Conservation (phyloP, 73 alveolate genomes). For the Stentor coeruleus region DNA sequence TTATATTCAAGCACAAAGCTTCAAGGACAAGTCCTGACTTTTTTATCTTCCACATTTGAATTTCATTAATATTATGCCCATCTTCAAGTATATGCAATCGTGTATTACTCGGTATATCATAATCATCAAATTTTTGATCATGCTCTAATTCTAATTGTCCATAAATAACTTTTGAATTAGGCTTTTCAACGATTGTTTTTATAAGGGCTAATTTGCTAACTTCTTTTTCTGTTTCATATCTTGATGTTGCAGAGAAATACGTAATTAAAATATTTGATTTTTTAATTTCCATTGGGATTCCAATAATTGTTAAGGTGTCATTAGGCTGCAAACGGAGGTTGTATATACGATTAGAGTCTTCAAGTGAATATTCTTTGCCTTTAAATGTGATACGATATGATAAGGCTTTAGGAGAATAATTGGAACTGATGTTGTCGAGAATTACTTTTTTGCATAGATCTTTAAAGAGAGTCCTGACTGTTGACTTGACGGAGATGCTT, state of each 20-base stretch:
- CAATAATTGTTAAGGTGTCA: background rate
- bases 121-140: background rate
- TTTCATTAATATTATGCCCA: background rate
- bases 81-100: background rate
- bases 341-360: background rate
- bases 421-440: background rate
- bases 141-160: background rate
- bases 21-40: constrained; percentile 3
- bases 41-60: background rate
- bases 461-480: background rate
- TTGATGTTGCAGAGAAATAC: background rate
- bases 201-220: background rate
- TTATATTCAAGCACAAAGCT: constrained; percentile 10
- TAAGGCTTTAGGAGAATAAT: background rate
- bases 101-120: background rate
- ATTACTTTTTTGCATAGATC: background rate
- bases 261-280: too few relatives aligned
- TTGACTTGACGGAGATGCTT: background rate
- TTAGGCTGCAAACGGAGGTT: background rate
- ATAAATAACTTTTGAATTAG: background rate
- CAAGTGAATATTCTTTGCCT: background rate
- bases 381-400: background rate
- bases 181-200: background rate
- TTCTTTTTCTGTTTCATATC: background rate
- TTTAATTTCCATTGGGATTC: background rate